Evolutionary conservation across 257 asterid genomes (phyloP).

Genomic region (Lycium barbarum): DNA sequence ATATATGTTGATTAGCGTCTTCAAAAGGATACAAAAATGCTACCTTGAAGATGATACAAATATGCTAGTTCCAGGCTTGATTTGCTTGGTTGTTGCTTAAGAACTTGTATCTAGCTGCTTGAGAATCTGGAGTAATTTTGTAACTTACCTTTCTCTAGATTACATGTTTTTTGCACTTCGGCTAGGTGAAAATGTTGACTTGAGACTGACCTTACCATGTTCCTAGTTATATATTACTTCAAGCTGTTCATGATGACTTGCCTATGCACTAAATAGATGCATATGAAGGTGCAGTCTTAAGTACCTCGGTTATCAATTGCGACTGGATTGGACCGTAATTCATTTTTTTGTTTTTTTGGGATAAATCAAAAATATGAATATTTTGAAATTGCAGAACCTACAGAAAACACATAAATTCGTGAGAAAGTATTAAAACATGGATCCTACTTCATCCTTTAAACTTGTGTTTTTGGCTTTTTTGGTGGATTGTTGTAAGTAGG

Average conservation of each 20-base stretch:
- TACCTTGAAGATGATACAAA: background rate
- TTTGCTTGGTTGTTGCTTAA: background rate
- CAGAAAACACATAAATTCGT: background rate
- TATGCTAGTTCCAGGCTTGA: background rate
- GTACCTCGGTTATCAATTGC: background rate
- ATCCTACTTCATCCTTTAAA: background rate
- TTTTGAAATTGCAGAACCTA: background rate
- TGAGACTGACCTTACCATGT: background rate
- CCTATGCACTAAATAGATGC: conserved; percentile 9
- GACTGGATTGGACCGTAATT: background rate
- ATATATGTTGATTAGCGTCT: background rate
- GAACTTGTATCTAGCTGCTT: conserved; percentile 22
- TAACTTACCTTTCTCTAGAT: background rate
- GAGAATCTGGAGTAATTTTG: conserved; percentile 23
- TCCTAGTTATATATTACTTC: background rate
- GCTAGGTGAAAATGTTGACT: background rate
- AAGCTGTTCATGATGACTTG: conserved; percentile 7
- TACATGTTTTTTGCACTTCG: background rate
- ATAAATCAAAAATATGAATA: background rate
- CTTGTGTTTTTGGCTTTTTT: background rate
- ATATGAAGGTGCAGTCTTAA: background rate
- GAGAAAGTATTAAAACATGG: background rate
- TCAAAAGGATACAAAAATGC: background rate
- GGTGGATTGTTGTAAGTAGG: background rate
- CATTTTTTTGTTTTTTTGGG: background rate